Evolutionary conservation across 1,139 yeast species (phyloP).

Genomic region (Yamadazyma atmosphaerica): DNA sequence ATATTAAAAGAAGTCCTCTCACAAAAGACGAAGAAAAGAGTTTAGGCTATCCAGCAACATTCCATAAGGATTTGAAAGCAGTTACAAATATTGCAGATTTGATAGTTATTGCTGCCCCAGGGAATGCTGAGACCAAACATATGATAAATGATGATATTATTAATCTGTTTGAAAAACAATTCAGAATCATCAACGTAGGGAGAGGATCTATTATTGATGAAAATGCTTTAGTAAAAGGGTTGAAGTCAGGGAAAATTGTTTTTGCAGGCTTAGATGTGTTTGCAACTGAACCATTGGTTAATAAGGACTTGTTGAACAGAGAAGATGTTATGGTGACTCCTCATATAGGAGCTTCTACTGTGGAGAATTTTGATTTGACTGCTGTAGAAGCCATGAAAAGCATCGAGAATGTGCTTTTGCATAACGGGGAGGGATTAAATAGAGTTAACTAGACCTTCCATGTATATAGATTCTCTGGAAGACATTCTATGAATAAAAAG

Average conservation of each 20-base stretch:
- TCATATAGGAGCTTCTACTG: slow-evolving; percentile 74
- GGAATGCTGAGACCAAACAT: slow-evolving; percentile 56
- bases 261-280: slow-evolving; percentile 84
- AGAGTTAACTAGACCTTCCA: slow-evolving; percentile 33
- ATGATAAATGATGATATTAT: slow-evolving; percentile 54
- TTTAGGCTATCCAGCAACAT: slow-evolving; percentile 48
- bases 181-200: slow-evolving; percentile 75
- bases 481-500: too few relatives aligned
- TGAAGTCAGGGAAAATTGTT: slow-evolving; percentile 63
- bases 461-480: not conserved
- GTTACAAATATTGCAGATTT: slow-evolving; percentile 50
- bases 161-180: slow-evolving; percentile 47
- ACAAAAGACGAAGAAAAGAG: slow-evolving; percentile 31
- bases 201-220: slow-evolving; percentile 76
- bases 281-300: slow-evolving; percentile 64
- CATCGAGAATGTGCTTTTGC: slow-evolving; percentile 38
- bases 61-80: slow-evolving; percentile 38
- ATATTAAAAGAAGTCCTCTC: slow-evolving; percentile 57
- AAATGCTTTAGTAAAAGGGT: slow-evolving; percentile 64
- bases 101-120: slow-evolving; percentile 69
- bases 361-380: slow-evolving; percentile 47
- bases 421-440: slow-evolving; percentile 32
- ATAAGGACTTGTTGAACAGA: slow-evolving; percentile 53
- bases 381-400: slow-evolving; percentile 48
- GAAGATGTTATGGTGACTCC: slow-evolving; percentile 76